Base-by-base conservation (phyloP, 768 basidiomycete species). In the Dendrothele bispora region DNA sequence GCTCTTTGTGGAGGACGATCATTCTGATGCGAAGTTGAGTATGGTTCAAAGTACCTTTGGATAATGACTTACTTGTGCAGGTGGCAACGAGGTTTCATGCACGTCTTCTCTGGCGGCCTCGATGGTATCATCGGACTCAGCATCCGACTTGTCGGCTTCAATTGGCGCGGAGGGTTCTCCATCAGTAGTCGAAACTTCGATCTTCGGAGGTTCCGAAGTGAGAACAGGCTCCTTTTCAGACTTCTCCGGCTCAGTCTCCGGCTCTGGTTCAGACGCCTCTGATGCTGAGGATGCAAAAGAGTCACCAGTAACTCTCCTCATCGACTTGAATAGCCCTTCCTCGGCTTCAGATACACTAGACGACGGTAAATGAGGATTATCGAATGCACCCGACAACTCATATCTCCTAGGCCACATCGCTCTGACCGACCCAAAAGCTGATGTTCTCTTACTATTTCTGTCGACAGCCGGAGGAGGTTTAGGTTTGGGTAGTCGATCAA, bases 61-160 rank as follows among this genome's bases (percentile, higher is more conserved):
- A 46, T 28, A 48, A 8, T 7, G 12, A 55, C 67, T 40, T 40
- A 73, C 74, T 52, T 58, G 56, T 43, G 55, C 46, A 18, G 49
- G 49, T 17, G 56, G 51, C 12, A 47, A 52, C 8, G 57, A 54
- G 32, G 45, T 50, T 28, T 58, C 59, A 7, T 60, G 34, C 14
- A 25, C n/a, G 8, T 47, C 27, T 18, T 27, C 43, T 18, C 36
- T 36, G 12, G 59, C 61, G 3, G 82, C 88, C 18, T 83, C 88
- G 41, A 93, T 91, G 1, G 91, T 93, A 14, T 88, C 91, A 59
- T 93, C 91, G 56, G 86, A 91, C 36, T 91, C 91, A 3, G 77
- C 71, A 54, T 87, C 90, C 12, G 83, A 78, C 54, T 76, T 82
- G 39, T 50, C 21, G 27, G 43, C 34, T 5, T 43, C 46, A 14